Base-by-base conservation (phyloP, 352 stramenopile genomes). In the Pythium aristosporum region DNA sequence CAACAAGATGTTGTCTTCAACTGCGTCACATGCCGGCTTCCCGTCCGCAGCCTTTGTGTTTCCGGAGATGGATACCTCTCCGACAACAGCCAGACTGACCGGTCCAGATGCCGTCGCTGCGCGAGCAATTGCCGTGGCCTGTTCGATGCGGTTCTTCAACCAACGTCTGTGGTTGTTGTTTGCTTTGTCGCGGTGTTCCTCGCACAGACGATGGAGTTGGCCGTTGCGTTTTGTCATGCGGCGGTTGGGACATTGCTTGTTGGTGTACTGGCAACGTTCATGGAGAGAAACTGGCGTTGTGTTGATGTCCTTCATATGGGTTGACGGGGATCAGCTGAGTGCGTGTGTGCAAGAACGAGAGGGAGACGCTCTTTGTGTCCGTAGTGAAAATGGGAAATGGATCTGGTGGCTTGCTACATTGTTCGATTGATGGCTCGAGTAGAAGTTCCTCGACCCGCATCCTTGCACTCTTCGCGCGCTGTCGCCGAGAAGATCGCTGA, bases 141-240 rank as follows among this genome's bases (percentile, higher is more conserved):
- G 30, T 10, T 41, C 16, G 7, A 41, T 18, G 16, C 51, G 51
- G 34, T 21, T 47, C 8, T 57, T 8, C 4, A 57, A 36, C 49
- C 49, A 56, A 32, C 49, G 49, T 30, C 30, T 18, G 15, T 56
- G 49, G 28, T 56, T 56, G 4, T 18, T 10, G 3, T 41, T 56
- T 11, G 49, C 49, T 18, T 44, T 41, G 16, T 46, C 51, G 5
- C 34, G 34, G 20, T 57, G 51, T n/a, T 57, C 5, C 34, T 47
- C 51, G 34, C 51, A 57, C n/a, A 57, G 44, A 21, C 51, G 51
- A 21, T 57, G 51, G 3, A 57, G n/a, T 34, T 57, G 51, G 20
- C 51, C 51, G 34, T 57, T 57, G 51, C 28, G 44, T 23, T 57
- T 57, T 3, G 51, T 57, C n/a, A 25, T 57, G 36, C 51, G 51